These are phyloP conservation scores for Silene coronaria DNA, from an alignment of 179 eudicot species.

Conservation along the genomic window DNA sequence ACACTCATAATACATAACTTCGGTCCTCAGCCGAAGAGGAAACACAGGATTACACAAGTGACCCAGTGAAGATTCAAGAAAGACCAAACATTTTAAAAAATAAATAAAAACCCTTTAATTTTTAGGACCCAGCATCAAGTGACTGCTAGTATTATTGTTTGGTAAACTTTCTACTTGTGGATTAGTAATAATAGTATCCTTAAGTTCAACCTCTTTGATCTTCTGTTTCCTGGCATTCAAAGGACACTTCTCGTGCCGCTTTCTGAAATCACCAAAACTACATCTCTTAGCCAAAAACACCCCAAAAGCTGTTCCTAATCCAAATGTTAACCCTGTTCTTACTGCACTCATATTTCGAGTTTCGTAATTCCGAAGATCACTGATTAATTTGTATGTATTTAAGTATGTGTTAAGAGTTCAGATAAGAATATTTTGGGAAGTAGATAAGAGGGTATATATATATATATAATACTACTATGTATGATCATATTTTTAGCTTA, in stretches of 20 bases:
- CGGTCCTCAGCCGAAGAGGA: no score
- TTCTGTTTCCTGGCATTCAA: background rate
- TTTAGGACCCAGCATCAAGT: background rate
- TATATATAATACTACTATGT: background rate
- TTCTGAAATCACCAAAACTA: background rate
- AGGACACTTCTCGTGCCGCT: background rate
- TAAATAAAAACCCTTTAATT: background rate
- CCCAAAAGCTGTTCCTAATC: conserved; percentile 6
- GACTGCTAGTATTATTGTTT: background rate
- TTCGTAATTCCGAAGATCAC: background rate
- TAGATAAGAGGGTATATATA: background rate
- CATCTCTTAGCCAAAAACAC: background rate
- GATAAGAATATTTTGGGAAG: background rate
- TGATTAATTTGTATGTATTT: background rate
- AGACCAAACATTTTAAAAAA: background rate
- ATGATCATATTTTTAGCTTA: no score
- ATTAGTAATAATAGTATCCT: background rate
- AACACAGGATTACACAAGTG: background rate
- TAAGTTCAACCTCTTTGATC: background rate
- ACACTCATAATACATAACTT: no score
- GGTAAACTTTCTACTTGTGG: background rate
- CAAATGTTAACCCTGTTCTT: background rate
- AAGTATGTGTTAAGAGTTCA: background rate
- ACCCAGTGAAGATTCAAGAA: background rate
- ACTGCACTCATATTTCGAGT: conserved; percentile 6